phyloP scores from a whole-genome alignment of 2,329 filamentous ascomycete genomes.

The Ascochyta pisi region DNA sequence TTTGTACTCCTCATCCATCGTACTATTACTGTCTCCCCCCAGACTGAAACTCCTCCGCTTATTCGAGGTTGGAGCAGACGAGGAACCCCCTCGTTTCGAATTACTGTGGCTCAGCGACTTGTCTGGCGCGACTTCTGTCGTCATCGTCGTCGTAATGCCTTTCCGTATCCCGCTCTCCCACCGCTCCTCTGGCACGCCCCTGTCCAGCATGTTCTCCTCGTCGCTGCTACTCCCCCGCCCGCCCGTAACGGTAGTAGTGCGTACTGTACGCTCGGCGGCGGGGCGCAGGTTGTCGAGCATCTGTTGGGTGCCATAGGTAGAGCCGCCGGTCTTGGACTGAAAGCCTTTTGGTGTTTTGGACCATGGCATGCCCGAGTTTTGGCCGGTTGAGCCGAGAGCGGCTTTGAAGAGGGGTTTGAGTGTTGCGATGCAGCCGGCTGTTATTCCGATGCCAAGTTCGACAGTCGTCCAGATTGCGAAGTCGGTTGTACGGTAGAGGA shows the following conservation, averaged over 20 bases:
- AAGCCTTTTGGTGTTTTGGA: constrained; percentile 19
- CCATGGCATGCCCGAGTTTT: constrained; percentile 27
- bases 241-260: constrained; percentile 32
- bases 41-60: constrained; percentile 21
- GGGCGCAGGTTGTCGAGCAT: constrained; percentile 28
- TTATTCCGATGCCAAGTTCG: constrained; percentile 38
- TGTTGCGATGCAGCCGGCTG: constrained; percentile 39
- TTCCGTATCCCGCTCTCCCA: constrained; percentile 21
- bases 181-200: constrained; percentile 18
- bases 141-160: constrained; percentile 29
- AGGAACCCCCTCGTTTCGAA: not conserved
- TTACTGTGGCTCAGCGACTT: not conserved
- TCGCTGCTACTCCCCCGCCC: constrained; percentile 32
- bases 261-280: constrained; percentile 23
- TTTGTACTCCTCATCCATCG: constrained; percentile 14
- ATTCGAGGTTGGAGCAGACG: not conserved
- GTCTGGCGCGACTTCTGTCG: constrained; percentile 16
- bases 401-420: constrained; percentile 35
- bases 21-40: constrained; percentile 19
- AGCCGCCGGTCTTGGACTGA: constrained; percentile 4
- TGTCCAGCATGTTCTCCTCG: constrained; percentile 29
- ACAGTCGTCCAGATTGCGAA: constrained; percentile 43
- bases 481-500: constrained; percentile 40
- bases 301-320: constrained; percentile 13
- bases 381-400: constrained; percentile 19